These are phyloP conservation scores for Nemania sp. DNA, from an alignment of 2,329 filamentous ascomycete species.

Conservation along the genomic window DNA sequence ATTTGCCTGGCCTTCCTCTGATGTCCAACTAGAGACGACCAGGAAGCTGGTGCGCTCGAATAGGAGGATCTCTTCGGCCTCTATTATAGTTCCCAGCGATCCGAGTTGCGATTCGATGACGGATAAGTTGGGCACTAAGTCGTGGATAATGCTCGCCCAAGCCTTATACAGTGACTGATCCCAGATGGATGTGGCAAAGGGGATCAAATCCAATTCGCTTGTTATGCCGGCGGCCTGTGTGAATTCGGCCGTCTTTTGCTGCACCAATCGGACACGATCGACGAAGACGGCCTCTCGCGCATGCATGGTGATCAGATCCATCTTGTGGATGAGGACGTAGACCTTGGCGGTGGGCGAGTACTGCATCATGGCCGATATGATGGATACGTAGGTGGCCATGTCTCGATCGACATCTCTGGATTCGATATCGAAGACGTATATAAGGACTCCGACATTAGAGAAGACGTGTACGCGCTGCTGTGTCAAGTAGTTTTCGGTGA, in stretches of 20 bases:
- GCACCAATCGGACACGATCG: conserved; percentile 81
- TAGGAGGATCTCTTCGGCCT: conserved; percentile 92
- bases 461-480: conserved; percentile 97
- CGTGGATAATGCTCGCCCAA: conserved; percentile 98
- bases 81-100: conserved; percentile 84
- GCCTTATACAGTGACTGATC: conserved; percentile 98
- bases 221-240: conserved; percentile 56
- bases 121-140: conserved; percentile 91
- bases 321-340: conserved; percentile 98
- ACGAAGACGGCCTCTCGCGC: conserved; percentile 86
- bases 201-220: conserved; percentile 76
- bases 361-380: conserved; percentile 88
- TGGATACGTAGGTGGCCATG: conserved; percentile 89
- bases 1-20: conserved; percentile 79
- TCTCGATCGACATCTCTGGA: conserved; percentile 94
- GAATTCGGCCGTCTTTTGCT: conserved; percentile 75
- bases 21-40: conserved; percentile 92
- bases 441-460: conserved; percentile 93
- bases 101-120: conserved; percentile 89
- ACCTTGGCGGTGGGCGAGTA: conserved; percentile 85
- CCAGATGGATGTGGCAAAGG: conserved; percentile 97
- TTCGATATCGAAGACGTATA: conserved; percentile 99
- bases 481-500: conserved; percentile 98
- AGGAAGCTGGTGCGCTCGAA: conserved; percentile 97
- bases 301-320: conserved; percentile 90